These are phyloP conservation scores for Remersonia thermophila DNA, from an alignment of 2,329 filamentous ascomycete genomes.

Conservation along the genomic window DNA sequence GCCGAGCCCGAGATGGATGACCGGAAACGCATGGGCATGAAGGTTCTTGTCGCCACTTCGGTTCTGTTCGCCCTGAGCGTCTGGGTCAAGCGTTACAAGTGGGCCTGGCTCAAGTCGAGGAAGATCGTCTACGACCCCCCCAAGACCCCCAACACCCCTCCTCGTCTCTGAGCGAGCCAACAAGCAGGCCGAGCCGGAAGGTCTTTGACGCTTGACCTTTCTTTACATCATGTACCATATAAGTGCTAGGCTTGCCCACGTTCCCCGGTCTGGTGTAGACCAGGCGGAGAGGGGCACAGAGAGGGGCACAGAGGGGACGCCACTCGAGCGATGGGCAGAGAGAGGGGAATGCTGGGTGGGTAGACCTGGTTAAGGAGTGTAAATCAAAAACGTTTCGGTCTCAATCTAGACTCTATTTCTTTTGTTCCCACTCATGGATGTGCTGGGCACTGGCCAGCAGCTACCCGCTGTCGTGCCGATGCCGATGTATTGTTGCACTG, in stretches of 20 bases:
- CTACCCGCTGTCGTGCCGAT: not conserved
- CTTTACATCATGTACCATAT: slow-evolving; percentile 24
- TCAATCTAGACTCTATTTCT: slow-evolving; percentile 25
- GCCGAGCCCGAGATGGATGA: slow-evolving; percentile 99
- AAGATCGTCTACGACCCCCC: slow-evolving; percentile 85
- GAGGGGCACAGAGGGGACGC: slow-evolving; percentile 17
- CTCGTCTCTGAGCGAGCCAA: slow-evolving; percentile 30
- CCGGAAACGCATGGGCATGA: slow-evolving; percentile 99
- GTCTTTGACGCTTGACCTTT: slow-evolving; percentile 23
- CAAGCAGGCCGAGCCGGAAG: slow-evolving; percentile 4
- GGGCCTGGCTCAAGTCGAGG: slow-evolving; percentile 88
- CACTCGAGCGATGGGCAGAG: slow-evolving; percentile 12
- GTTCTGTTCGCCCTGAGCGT: slow-evolving; percentile 77
- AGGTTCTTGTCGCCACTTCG: slow-evolving; percentile 72
- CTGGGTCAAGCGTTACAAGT: slow-evolving; percentile 99
- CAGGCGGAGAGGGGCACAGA: not conserved
- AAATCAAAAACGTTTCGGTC: slow-evolving; percentile 35
- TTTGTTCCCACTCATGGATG: slow-evolving; percentile 3
- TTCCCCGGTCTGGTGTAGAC: slow-evolving; percentile 19
- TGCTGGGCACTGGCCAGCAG: slow-evolving; percentile 2
- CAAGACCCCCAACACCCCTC: slow-evolving; percentile 31
- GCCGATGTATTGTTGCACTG: too few species aligned
- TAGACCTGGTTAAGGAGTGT: slow-evolving; percentile 30
- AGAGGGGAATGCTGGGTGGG: slow-evolving; percentile 15
- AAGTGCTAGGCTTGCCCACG: slow-evolving; percentile 18